phyloP scores from a whole-genome alignment of 2,329 filamentous ascomycete species.

The Clarireedia sp. region DNA sequence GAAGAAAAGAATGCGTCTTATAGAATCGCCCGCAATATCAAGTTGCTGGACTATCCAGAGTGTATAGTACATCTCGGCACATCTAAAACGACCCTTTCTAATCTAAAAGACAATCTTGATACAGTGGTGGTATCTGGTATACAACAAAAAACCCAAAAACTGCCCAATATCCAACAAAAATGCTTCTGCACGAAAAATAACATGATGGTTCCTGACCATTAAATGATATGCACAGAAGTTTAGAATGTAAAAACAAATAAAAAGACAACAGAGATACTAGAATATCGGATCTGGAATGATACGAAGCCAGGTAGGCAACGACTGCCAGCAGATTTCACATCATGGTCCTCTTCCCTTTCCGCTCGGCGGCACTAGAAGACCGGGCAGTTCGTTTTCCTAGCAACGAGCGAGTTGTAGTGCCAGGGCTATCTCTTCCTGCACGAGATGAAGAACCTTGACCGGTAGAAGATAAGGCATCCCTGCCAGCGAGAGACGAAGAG shows the following conservation, averaged over 20 bases:
- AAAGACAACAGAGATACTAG: background rate
- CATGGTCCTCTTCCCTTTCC: conserved; percentile 23
- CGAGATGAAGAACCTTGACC: background rate
- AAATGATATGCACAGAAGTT: conserved; percentile 6
- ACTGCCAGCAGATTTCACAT: conserved; percentile 17
- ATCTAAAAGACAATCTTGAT: conserved; percentile 2
- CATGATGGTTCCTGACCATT: conserved; percentile 7
- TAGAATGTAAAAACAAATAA: background rate
- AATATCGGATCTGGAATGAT: background rate
- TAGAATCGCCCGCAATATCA: too few species aligned
- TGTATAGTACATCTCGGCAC: conserved; percentile 5
- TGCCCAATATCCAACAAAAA: background rate
- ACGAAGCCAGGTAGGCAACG: background rate
- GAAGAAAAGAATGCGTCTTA: background rate
- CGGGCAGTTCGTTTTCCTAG: conserved; percentile 17
- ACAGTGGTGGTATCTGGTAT: conserved; percentile 5
- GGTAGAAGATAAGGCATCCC: background rate
- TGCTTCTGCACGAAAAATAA: conserved; percentile 1
- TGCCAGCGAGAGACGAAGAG: background rate
- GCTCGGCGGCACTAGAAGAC: conserved; percentile 18
- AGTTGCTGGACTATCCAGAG: too few species aligned
- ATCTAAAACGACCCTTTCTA: background rate
- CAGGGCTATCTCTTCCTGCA: background rate
- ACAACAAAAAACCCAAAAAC: background rate
- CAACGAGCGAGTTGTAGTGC: background rate